A percentile compares a stretch with the other conserved stretches of the same genome.
phyloP scores from a whole-genome alignment of 192 early-diverging fungal species.

The Coemansia sp. region DNA sequence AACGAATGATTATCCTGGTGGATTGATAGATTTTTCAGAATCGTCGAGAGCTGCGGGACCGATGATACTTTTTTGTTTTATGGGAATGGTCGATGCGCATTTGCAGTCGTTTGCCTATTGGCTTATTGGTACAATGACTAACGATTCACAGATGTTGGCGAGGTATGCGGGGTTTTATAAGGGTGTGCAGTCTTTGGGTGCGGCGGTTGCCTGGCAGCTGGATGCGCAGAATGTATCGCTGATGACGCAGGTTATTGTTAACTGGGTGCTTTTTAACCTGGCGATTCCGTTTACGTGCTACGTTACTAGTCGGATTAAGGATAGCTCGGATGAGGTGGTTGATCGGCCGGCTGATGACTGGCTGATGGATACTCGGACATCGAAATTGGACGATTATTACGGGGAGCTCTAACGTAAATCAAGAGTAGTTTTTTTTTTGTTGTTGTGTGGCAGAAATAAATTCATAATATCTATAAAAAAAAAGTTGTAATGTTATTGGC shows the following conservation, averaged over 20 bases:
- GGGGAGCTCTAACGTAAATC: too few species aligned
- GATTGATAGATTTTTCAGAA: constrained; percentile 55
- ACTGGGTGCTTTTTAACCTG: constrained; percentile 48
- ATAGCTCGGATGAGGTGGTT: constrained; percentile 2
- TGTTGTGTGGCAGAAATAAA: too few species aligned
- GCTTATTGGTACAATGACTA: constrained; percentile 76
- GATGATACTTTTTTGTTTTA: constrained; percentile 67
- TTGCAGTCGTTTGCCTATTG: constrained; percentile 73
- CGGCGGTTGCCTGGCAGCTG: constrained; percentile 63
- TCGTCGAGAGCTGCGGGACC: constrained; percentile 58
- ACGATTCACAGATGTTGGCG: constrained; percentile 63
- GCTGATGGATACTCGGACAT: not conserved
- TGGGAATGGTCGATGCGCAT: constrained; percentile 73
- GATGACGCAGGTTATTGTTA: constrained; percentile 43
- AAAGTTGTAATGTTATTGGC: too few species aligned
- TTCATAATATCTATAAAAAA: too few species aligned
- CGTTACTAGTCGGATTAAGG: constrained; percentile 42
- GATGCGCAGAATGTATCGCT: constrained; percentile 47
- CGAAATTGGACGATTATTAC: not conserved
- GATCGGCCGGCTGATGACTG: constrained; percentile 15
- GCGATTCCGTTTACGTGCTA: constrained; percentile 51
- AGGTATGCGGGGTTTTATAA: constrained; percentile 79
- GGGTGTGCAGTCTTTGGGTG: constrained; percentile 60
- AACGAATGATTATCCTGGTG: constrained; percentile 26
- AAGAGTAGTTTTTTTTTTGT: too few species aligned